These are phyloP conservation scores for Ceratocystis destructans DNA, from an alignment of 2,329 filamentous ascomycete genomes.

Conservation along the genomic window DNA sequence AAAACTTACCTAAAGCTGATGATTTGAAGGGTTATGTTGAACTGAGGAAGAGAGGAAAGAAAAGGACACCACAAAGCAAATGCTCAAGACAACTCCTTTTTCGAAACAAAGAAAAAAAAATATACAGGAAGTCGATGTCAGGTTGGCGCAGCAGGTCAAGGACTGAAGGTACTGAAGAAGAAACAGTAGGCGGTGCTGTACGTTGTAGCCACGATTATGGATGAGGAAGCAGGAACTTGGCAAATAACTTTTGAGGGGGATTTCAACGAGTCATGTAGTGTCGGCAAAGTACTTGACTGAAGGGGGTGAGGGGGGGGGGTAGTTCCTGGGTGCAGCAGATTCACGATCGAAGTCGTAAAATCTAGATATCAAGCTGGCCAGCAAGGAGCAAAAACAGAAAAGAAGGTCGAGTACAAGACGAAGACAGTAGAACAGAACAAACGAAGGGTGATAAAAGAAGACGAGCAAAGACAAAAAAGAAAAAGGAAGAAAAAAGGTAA, in stretches of 20 bases:
- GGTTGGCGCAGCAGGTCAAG: background rate
- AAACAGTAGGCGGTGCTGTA: background rate
- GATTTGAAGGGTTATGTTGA: background rate
- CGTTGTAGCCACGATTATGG: background rate
- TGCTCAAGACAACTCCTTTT: background rate
- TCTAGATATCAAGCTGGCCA: constrained; percentile 17
- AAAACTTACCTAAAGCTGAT: constrained; percentile 6
- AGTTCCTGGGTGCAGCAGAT: constrained; percentile 12
- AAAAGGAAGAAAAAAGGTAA: constrained; percentile 8
- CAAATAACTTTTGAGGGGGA: constrained; percentile 1
- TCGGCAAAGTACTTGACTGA: background rate
- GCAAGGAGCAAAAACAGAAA: background rate
- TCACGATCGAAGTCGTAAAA: constrained; percentile 11
- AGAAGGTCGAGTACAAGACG: constrained; percentile 8
- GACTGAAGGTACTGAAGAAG: background rate
- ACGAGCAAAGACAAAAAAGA: constrained; percentile 7
- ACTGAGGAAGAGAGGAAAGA: background rate
- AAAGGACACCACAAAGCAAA: background rate
- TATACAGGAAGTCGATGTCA: constrained; percentile 4
- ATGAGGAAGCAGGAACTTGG: background rate
- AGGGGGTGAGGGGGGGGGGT: background rate
- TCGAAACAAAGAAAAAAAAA: background rate
- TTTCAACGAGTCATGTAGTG: background rate
- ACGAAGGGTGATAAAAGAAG: background rate
- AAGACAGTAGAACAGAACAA: background rate